phyloP scores from a whole-genome alignment of 179 eudicot species.

The Patellifolia procumbens region DNA sequence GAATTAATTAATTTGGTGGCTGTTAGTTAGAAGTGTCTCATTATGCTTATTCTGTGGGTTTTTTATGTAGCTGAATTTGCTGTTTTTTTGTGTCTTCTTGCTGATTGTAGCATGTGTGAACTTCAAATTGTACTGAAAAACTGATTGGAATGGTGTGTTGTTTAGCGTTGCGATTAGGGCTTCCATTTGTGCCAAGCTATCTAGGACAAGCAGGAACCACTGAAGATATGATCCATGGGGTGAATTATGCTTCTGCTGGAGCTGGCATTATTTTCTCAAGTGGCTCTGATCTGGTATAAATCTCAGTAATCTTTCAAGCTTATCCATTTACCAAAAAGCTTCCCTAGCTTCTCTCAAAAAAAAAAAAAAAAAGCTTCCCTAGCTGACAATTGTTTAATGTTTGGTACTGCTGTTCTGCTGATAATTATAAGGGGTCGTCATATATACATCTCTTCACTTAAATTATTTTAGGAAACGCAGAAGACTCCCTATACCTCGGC shows the following conservation, averaged over 20 bases:
- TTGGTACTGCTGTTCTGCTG: neutral
- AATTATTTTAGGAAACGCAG: no score
- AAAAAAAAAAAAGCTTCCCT: no score
- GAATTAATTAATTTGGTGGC: neutral
- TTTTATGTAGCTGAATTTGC: neutral
- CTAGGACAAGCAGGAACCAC: conserved; percentile 64
- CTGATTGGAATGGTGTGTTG: conserved; percentile 14
- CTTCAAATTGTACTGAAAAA: neutral
- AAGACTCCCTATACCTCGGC: no score
- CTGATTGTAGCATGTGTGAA: neutral
- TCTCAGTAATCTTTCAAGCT: neutral
- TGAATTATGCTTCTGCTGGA: conserved; percentile 93
- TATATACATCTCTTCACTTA: neutral
- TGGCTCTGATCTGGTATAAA: conserved; percentile 73
- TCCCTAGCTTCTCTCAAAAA: no score
- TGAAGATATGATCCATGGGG: conserved; percentile 72
- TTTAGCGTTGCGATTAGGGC: conserved; percentile 43
- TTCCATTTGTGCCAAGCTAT: conserved; percentile 64
- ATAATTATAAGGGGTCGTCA: neutral
- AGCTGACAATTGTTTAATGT: neutral
- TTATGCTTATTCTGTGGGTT: neutral
- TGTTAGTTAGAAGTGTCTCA: neutral
- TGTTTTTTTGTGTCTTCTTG: neutral
- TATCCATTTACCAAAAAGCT: no score
- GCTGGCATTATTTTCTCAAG: conserved; percentile 83